phyloP scores from a whole-genome alignment of 495 filamentous ascomycete species.

The Trichoderma reesei region DNA sequence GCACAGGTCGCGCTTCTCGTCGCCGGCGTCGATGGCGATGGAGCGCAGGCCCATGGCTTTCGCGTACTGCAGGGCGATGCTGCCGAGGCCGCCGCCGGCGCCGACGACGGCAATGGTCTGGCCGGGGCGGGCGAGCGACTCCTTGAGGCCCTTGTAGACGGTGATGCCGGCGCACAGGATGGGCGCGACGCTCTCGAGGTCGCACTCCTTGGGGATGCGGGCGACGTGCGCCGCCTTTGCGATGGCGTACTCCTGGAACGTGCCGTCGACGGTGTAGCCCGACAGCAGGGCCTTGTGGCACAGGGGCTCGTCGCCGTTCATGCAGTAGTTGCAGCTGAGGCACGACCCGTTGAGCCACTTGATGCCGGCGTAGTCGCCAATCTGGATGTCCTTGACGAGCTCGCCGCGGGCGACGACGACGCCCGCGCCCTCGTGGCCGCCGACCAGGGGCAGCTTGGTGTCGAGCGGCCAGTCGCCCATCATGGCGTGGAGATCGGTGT shows the following conservation, averaged over 20 bases:
- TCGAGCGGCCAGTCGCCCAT: slow-evolving; percentile 81
- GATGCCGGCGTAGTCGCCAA: slow-evolving; percentile 76
- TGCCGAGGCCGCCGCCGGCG: slow-evolving; percentile 79
- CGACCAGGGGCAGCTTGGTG: slow-evolving; percentile 74
- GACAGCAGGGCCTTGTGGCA: slow-evolving; percentile 64
- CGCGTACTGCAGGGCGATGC: slow-evolving; percentile 75
- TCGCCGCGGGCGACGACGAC: slow-evolving; percentile 71
- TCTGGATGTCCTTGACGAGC: slow-evolving; percentile 59
- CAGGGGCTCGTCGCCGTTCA: slow-evolving; percentile 56
- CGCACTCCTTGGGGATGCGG: slow-evolving; percentile 61
- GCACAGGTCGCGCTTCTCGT: slow-evolving; percentile 65
- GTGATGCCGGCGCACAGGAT: slow-evolving; percentile 85
- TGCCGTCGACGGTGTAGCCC: slow-evolving; percentile 85
- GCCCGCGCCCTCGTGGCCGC: slow-evolving; percentile 90
- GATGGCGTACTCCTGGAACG: slow-evolving; percentile 87
- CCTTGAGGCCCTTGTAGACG: slow-evolving; percentile 88
- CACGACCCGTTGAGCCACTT: slow-evolving; percentile 90
- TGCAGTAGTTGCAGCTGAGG: slow-evolving; percentile 70
- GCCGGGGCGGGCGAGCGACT: slow-evolving; percentile 62
- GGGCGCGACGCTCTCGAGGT: slow-evolving; percentile 69
- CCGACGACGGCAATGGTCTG: slow-evolving; percentile 80
- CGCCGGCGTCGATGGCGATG: slow-evolving; percentile 71
- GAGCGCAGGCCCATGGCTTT: slow-evolving; percentile 76
- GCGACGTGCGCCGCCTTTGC: slow-evolving; percentile 77
- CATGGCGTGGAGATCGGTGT: slow-evolving; percentile 79